Evolutionary conservation across 768 basidiomycete species (phyloP).

Genomic region (Mycena galopus): DNA sequence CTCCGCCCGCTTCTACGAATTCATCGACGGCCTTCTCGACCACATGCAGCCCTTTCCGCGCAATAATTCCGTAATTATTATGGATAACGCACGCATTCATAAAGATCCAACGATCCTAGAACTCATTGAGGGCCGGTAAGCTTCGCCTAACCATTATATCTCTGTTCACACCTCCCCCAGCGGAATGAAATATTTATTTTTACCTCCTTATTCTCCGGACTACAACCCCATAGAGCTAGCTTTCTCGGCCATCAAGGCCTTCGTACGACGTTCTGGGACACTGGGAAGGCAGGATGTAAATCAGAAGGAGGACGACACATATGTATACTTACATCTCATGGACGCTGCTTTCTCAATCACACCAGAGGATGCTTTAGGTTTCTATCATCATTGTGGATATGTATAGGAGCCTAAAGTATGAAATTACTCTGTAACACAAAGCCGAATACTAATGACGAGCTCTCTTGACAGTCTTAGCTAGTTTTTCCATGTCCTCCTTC

Average conservation of each 20-base stretch:
- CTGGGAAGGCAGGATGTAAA: conserved; percentile 16
- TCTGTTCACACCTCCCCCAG: neutral
- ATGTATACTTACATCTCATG: conserved; percentile 24
- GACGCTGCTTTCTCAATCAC: conserved; percentile 14
- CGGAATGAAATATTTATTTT: conserved; percentile 41
- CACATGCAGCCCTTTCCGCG: conserved; percentile 55
- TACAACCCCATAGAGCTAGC: conserved; percentile 51
- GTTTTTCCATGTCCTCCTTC: too few species aligned
- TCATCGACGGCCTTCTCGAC: conserved; percentile 49
- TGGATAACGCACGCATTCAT: conserved; percentile 45
- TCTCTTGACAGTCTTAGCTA: too few species aligned
- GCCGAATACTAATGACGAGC: too few species aligned
- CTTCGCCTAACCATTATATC: neutral
- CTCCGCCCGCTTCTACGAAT: conserved; percentile 42
- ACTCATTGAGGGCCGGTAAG: conserved; percentile 47
- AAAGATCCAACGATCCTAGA: conserved; percentile 42
- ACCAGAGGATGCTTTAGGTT: conserved; percentile 8
- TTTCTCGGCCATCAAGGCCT: conserved; percentile 40
- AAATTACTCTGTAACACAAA: too few species aligned
- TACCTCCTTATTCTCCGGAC: conserved; percentile 54
- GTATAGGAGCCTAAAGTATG: neutral
- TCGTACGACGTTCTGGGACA: conserved; percentile 26
- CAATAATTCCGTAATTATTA: too few species aligned
- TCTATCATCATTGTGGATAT: conserved; percentile 26
- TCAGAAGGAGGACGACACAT: conserved; percentile 15